Base-by-base conservation (phyloP, 306 rosid genomes). In the Cucurbita argyrosperma region DNA sequence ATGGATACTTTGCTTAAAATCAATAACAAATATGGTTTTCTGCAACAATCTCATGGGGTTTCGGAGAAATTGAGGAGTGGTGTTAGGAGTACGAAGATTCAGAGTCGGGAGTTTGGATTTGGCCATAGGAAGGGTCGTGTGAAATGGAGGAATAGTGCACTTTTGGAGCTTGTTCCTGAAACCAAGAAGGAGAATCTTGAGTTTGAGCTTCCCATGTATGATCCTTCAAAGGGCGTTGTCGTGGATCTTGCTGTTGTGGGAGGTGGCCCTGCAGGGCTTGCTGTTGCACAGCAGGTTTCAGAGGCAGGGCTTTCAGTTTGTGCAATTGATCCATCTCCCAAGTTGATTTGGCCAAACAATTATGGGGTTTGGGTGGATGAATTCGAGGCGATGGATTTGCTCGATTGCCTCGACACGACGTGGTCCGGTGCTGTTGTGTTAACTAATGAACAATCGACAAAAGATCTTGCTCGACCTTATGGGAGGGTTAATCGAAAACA, bases 301-400 rank as follows among this genome's bases (percentile, higher is more conserved):
- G 92, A 87, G 78, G 99, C 97, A 2, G 99, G 99, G 75, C 91
- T 94, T 68, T 88, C 95, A 0, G 97, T 94, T 75, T 94, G 97
- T 46, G 84, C 94, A 4, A 88, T 94, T 75, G 99, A 91, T 57
- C 99, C 96, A 0, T 88, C 84, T 60, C 99, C 99, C 23, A 85
- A 89, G 62, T 80, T 94, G 21, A 89, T 94, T 80, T 94, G 99
- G 99, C 99, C 99, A 16, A 94, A 94, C 75, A 94, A 91, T 76
- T 94, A 94, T 80, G 99, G 99, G 43, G 99, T 94, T 85, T 94
- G 99, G 99, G 99, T 94, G 64, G 97, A 94, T 84, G 99, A 94
- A 70, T 94, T 94, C 80, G 97, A 94, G 79, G 90, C 92, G 71
- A 87, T 94, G 99, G 97, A 89, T 81, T 81, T 94, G 76, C 92